Evolutionary conservation across 805 yeast species (phyloP).

Genomic region (Yarrowia porcina): DNA sequence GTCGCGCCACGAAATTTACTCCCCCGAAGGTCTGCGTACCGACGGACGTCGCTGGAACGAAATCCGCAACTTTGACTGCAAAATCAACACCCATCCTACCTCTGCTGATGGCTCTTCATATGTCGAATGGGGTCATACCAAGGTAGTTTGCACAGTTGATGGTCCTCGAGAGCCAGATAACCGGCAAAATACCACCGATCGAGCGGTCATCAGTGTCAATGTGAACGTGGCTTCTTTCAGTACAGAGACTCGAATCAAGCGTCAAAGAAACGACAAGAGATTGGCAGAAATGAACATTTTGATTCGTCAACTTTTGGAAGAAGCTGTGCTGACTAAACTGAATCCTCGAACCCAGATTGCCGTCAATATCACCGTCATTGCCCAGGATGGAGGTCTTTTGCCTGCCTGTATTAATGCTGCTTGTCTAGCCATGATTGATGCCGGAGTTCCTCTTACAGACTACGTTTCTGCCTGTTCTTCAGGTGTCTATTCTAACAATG

Average conservation of each 20-base stretch:
- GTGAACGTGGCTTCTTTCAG: slow-evolving; percentile 79
- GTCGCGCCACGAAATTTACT: slow-evolving; percentile 62
- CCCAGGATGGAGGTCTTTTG: slow-evolving; percentile 87
- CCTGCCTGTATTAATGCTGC: slow-evolving; percentile 79
- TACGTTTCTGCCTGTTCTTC: slow-evolving; percentile 77
- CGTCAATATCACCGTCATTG: slow-evolving; percentile 69
- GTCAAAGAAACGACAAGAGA: slow-evolving; percentile 56
- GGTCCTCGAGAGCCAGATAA: slow-evolving; percentile 86
- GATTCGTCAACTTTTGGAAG: slow-evolving; percentile 39
- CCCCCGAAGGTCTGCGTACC: slow-evolving; percentile 86
- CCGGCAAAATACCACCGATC: slow-evolving; percentile 45
- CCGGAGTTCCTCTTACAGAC: slow-evolving; percentile 92
- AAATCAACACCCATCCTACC: slow-evolving; percentile 81
- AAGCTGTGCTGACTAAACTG: slow-evolving; percentile 67
- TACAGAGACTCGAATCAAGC: slow-evolving; percentile 68
- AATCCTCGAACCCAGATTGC: slow-evolving; percentile 83
- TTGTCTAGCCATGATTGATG: slow-evolving; percentile 87
- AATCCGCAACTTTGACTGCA: slow-evolving; percentile 73
- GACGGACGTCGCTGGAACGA: slow-evolving; percentile 98
- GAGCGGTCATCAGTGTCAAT: slow-evolving; percentile 59
- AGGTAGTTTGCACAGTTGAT: slow-evolving; percentile 75
- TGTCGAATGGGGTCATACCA: slow-evolving; percentile 88
- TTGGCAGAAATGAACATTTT: slow-evolving; percentile 36
- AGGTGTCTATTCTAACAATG: slow-evolving; percentile 73
- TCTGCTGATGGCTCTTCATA: slow-evolving; percentile 85